Base-by-base conservation (phyloP, 441 rosid species). In the Viola pubescens region DNA sequence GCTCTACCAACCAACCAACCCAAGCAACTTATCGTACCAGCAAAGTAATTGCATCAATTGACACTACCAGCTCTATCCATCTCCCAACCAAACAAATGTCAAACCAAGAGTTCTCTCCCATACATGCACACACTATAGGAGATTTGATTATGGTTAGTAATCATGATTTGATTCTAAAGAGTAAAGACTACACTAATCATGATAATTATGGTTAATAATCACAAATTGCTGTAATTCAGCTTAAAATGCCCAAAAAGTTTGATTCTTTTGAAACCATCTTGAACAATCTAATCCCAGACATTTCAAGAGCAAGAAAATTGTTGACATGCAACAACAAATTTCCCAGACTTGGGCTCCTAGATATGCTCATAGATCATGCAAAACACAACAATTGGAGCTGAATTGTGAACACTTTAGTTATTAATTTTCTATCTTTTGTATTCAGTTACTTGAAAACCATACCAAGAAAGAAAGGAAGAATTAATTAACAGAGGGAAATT, bases 1-100 rank as follows among this genome's bases (percentile, higher is more conserved):
- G 34, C 34, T 26, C 34, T 26, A 13, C 46, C 38, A n/a, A 40
- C 48, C 52, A 57, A 54, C 63, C 65, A 61, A 61, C 67, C 60
- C 54, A 43, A 37, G 48, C 48, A 26, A 61, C 59, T 58, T 60
- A 46, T 59, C 72, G 58, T 64, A 52, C n/a, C 56, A 63, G 67
- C 54, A 37, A 70, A 64, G 72, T 37, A 61, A 61, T 64, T 26
- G 59, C 39, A 39, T 26, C 3, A 46, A 16, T 16, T 46, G 16
- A 14, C 51, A 8, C 37, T 26, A 4, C 13, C 5, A 2, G 42
- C 43, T 53, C 50, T 8, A 13, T 39, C 8, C 49, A 10, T 43
- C 66, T 16, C 40, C 37, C 34, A 13, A 7, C 14, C 51, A 37
- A 38, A 7, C 11, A 63, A 14, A 54, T 55, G 60, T 45, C 52